Conservation (phyloP, 1,284 basidiomycete species). For the Boletus calvinii region DNA sequence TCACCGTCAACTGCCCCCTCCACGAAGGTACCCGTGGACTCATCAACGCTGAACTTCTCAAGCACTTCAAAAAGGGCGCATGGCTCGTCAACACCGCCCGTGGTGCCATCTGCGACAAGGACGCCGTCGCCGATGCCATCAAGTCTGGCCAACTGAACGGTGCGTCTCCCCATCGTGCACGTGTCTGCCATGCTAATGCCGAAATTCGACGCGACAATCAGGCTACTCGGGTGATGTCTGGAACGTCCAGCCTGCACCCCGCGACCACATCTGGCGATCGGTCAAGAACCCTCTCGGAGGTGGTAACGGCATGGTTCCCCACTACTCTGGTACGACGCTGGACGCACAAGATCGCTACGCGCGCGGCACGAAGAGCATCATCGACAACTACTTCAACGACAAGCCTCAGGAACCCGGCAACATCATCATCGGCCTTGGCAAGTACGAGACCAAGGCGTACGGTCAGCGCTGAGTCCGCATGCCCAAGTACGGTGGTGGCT, state of each 20-base stretch:
- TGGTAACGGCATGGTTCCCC: conserved; percentile 86
- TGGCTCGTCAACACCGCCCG: conserved; percentile 95
- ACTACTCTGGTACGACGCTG: conserved; percentile 87
- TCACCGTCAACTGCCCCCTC: conserved; percentile 89
- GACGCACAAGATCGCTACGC: conserved; percentile 93
- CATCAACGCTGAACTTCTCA: conserved; percentile 80
- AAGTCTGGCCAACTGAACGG: conserved; percentile 73
- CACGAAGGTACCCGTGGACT: conserved; percentile 86
- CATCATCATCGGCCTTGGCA: conserved; percentile 72
- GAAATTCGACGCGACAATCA: neutral
- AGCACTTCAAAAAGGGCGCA: conserved; percentile 89
- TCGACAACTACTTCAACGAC: conserved; percentile 72
- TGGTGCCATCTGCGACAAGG: conserved; percentile 87
- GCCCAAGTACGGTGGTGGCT: no score
- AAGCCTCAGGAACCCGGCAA: conserved; percentile 77
- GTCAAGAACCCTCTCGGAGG: conserved; percentile 79
- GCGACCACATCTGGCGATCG: conserved; percentile 84
- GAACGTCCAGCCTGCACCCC: conserved; percentile 84
- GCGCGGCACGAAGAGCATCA: conserved; percentile 74
- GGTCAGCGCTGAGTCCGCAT: conserved; percentile 33
- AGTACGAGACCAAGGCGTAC: conserved; percentile 68
- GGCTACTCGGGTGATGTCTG: conserved; percentile 70
- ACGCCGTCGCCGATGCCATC: conserved; percentile 78
- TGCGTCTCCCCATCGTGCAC: conserved; percentile 30
- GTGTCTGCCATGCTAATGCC: neutral